A percentile compares a stretch with the other conserved stretches of the same genome.
phyloP scores from a whole-genome alignment of 2,329 filamentous ascomycete genomes.

The Epichloe amarillans region DNA sequence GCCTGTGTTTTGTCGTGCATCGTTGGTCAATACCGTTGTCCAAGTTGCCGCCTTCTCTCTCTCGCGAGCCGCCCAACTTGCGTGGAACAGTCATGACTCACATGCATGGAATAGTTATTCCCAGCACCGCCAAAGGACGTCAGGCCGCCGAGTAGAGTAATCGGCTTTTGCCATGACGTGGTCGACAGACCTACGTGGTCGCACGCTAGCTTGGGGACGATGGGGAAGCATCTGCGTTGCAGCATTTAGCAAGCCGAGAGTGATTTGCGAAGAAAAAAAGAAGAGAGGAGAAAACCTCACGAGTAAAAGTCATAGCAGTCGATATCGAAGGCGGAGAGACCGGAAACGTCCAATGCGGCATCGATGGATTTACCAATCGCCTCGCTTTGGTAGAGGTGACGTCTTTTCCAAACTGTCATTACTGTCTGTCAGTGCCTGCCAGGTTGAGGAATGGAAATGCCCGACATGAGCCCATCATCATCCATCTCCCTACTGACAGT shows the following conservation, averaged over 20 bases:
- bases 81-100: constrained; percentile 10
- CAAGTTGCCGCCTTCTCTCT: not conserved
- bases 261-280: not conserved
- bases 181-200: constrained; percentile 43
- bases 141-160: constrained; percentile 50
- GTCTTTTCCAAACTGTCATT: constrained; percentile 44
- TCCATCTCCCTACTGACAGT: constrained; percentile 26
- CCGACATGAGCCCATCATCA: too few relatives aligned
- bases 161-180: constrained; percentile 29
- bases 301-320: constrained; percentile 53
- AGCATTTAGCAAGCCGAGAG: not conserved
- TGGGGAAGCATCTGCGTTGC: constrained; percentile 48
- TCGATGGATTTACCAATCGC: constrained; percentile 46
- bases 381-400: constrained; percentile 43
- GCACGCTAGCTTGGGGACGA: constrained; percentile 54
- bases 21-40: too few relatives aligned
- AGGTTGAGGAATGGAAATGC: too few relatives aligned
- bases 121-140: constrained; percentile 58
- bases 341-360: constrained; percentile 33
- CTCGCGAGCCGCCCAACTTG: too few relatives aligned
- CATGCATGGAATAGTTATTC: constrained; percentile 60
- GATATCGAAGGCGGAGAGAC: constrained; percentile 34
- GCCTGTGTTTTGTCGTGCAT: constrained; percentile 8
- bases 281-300: constrained; percentile 16
- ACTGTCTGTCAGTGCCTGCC: not conserved